Base-by-base conservation (phyloP, 1,284 basidiomycete species). In the Trichosporon sp. region DNA sequence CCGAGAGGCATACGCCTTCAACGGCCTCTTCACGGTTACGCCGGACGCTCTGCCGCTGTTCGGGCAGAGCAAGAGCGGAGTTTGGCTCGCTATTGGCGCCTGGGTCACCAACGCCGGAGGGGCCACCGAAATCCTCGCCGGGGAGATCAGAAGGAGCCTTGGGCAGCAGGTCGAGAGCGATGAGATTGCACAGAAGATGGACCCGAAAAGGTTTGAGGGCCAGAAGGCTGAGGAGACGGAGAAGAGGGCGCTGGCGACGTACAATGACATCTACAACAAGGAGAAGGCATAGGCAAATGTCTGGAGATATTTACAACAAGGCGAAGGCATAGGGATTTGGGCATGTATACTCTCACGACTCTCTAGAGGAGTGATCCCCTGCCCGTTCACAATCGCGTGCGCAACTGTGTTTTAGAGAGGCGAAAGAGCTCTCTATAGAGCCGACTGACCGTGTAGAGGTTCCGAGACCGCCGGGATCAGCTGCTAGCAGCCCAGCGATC, bases 71-170 rank as follows among this genome's bases (percentile, higher is more conserved):
- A 58, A 65, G 2, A 31, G 31, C 5, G 33, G 46, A 1, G 11
- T 72, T 27, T 74, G 63, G 29, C 58, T 46, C 57, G 69, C 66
- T 2, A 65, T 73, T 25, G 71, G 67, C 1, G 65, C 67, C 3
- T 74, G 73, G 73, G 71, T 74, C 23, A 74, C 71, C 14, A 69
- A 72, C 36, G 73, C 71, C 3, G 71, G 62, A 0, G 73, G 70
- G 2, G 23, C 46, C 19, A 65, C 67, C 10, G 63, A 60, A 1
- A 40, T 74, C n/a, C 63, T 73, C 16, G 71, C 71, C 0, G 61
- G 65, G 19, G 32, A 61, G 59, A 57, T 74, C 16, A 32, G 68
- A 4, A 37, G 56, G 25, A 62, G 60, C 5, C 5, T 63, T 9
- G 66, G 66, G 14, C 59, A 56, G 37, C 10, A 31, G 13, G 56